phyloP scores from a whole-genome alignment of 2,329 filamentous ascomycete genomes.

The Fusarium armeniacum region DNA sequence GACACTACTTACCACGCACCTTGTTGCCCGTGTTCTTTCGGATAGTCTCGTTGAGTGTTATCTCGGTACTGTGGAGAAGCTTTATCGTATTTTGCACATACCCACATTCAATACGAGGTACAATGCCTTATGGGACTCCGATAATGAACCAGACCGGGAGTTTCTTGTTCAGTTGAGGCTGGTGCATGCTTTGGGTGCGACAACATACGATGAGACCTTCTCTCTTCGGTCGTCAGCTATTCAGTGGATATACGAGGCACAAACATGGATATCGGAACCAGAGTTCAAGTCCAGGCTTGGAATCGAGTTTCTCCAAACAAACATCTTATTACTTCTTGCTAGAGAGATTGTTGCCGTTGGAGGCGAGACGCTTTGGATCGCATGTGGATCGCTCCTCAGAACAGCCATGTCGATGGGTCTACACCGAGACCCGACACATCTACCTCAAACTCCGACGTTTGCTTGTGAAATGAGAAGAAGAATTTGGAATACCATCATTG shows the following conservation, averaged over 20 bases:
- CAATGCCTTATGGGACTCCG: conserved; percentile 63
- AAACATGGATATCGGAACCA: conserved; percentile 67
- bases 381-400: conserved; percentile 60
- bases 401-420: conserved; percentile 65
- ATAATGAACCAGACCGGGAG: conserved; percentile 51
- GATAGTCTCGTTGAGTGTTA: conserved; percentile 65
- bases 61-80: conserved; percentile 61
- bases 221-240: conserved; percentile 64
- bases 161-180: conserved; percentile 72
- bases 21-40: conserved; percentile 63
- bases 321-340: conserved; percentile 61
- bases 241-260: conserved; percentile 71
- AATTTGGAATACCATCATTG: conserved; percentile 67
- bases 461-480: conserved; percentile 63
- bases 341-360: conserved; percentile 57
- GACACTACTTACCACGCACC: conserved; percentile 54
- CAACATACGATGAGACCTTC: conserved; percentile 64
- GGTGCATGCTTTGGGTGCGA: conserved; percentile 69
- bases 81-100: conserved; percentile 66
- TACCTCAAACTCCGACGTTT: conserved; percentile 56
- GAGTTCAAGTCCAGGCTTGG: conserved; percentile 66
- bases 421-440: conserved; percentile 61
- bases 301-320: conserved; percentile 65
- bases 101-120: conserved; percentile 65
- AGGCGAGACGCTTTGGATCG: conserved; percentile 64